phyloP scores from a whole-genome alignment of 768 basidiomycete genomes.

The Hygrophorus russula region DNA sequence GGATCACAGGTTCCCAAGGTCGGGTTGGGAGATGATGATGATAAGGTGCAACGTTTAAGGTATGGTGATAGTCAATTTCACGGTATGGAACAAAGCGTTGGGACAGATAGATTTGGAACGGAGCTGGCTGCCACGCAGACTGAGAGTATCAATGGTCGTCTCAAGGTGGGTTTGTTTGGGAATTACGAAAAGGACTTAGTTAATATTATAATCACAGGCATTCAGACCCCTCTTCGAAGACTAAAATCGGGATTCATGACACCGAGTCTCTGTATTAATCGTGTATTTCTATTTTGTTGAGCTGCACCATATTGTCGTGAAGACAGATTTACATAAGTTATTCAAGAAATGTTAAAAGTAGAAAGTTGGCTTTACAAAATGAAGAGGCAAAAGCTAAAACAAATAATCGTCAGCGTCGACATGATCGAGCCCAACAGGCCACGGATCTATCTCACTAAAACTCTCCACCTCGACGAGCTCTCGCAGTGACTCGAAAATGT shows the following conservation, averaged over 20 bases:
- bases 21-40: conserved; percentile 8
- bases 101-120: conserved; percentile 22
- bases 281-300: no score
- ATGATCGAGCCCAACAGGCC: conserved; percentile 18
- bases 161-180: conserved; percentile 18
- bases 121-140: conserved; percentile 31
- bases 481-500: conserved; percentile 8
- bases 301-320: no score
- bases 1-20: not conserved
- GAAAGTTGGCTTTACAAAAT: not conserved
- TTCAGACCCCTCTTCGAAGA: conserved; percentile 46
- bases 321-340: no score
- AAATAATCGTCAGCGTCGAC: conserved; percentile 24
- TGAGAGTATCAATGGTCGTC: conserved; percentile 13
- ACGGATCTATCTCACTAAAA: conserved; percentile 16
- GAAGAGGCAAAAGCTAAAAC: conserved; percentile 9
- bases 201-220: conserved; percentile 14
- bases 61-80: not conserved
- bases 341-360: no score
- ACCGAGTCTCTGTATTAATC: no score
- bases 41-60: conserved; percentile 15
- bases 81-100: conserved; percentile 17
- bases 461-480: conserved; percentile 14
- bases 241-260: conserved; percentile 11
- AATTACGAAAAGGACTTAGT: not conserved